These are phyloP conservation scores for Vitis hybrid DNA, from an alignment of 177 flowering plant genomes.

Conservation along the genomic window DNA sequence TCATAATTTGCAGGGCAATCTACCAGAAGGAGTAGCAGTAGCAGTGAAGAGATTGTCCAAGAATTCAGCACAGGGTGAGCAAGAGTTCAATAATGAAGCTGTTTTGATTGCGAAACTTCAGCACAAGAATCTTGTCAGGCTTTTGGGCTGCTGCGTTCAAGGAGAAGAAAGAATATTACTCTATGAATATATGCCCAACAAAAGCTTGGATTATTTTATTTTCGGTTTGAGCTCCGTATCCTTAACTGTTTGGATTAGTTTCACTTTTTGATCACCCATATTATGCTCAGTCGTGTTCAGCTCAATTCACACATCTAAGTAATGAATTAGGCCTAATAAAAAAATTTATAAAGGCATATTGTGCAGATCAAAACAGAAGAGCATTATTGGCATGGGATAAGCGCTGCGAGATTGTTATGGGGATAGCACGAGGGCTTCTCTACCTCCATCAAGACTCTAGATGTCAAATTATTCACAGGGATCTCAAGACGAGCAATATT, in stretches of 20 bases:
- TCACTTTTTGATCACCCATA: not conserved
- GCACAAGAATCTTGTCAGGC: slow-evolving; percentile 34
- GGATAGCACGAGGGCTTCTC: slow-evolving; percentile 48
- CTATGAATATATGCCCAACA: slow-evolving; percentile 37
- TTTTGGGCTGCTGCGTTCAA: slow-evolving; percentile 32
- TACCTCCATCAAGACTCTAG: slow-evolving; percentile 59
- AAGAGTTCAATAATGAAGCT: slow-evolving; percentile 32
- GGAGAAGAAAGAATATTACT: slow-evolving; percentile 27
- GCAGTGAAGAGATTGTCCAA: slow-evolving; percentile 36
- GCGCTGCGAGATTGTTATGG: slow-evolving; percentile 35
- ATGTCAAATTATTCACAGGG: slow-evolving; percentile 45
- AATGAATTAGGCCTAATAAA: too few relatives aligned
- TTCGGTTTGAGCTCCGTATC: slow-evolving; percentile 17
- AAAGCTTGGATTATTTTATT: slow-evolving; percentile 29
- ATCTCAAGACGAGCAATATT: slow-evolving; percentile 51
- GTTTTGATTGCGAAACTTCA: slow-evolving; percentile 31
- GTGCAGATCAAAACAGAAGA: slow-evolving; percentile 12
- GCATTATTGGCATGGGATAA: slow-evolving; percentile 32
- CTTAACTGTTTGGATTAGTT: not conserved
- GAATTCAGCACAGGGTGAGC: slow-evolving; percentile 32
- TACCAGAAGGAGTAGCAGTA: slow-evolving; percentile 22
- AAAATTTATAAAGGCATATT: too few relatives aligned
- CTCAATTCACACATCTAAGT: not conserved
- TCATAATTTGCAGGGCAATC: slow-evolving; percentile 22
- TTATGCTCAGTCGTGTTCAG: not conserved